Conservation (phyloP, 805 yeast genomes). For the Starmerella asiatica region DNA sequence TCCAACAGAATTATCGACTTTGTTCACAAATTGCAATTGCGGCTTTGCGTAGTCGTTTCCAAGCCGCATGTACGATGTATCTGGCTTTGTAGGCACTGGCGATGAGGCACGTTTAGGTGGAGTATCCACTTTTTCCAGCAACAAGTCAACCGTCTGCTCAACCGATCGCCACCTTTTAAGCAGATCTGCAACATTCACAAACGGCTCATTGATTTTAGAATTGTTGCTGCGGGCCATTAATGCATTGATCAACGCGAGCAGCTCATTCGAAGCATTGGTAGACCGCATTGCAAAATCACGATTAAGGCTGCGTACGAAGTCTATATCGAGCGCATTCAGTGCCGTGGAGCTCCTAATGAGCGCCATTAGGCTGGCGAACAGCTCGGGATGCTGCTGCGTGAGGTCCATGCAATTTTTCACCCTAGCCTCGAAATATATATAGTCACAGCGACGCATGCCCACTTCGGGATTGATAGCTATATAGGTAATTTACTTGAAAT, state of each 20-base stretch:
- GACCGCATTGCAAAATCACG: constrained; percentile 32
- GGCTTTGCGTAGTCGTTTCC: constrained; percentile 25
- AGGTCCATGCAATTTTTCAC: constrained; percentile 12
- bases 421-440: not conserved
- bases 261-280: constrained; percentile 24
- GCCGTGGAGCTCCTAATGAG: constrained; percentile 55
- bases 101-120: constrained; percentile 7
- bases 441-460: not conserved
- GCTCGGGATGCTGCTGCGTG: constrained; percentile 17
- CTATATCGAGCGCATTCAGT: constrained; percentile 67
- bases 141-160: constrained; percentile 47
- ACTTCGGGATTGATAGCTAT: not conserved
- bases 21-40: constrained; percentile 33
- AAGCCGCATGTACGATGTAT: constrained; percentile 5
- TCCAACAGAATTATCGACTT: constrained; percentile 54
- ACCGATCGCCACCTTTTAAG: constrained; percentile 48
- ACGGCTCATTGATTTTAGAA: constrained; percentile 19
- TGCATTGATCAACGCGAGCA: constrained; percentile 23
- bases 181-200: constrained; percentile 34
- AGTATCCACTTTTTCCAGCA: constrained; percentile 61
- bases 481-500: not conserved
- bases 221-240: constrained; percentile 18
- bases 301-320: constrained; percentile 56
- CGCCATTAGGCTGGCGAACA: constrained; percentile 38
- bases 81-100: too few species aligned